Evolutionary conservation across 345 rosid species (phyloP).

Genomic region (Clausena lansium): DNA sequence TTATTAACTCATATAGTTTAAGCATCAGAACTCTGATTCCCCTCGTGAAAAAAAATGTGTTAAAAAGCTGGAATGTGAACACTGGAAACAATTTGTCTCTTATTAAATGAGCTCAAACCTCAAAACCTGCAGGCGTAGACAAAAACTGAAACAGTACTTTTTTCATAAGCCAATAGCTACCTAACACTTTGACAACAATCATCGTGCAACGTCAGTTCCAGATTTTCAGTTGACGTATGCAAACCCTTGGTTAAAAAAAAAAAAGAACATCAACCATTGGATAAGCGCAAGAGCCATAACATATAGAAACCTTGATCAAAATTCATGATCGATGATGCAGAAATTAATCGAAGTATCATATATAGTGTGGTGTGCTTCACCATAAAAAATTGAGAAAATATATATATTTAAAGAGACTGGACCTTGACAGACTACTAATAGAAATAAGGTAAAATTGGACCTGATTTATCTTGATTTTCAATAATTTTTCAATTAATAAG

Average conservation of each 20-base stretch:
- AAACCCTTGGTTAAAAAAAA: neutral
- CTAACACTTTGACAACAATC: neutral
- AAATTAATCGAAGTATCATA: too few relatives aligned
- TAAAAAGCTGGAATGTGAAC: neutral
- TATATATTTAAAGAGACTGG: too few relatives aligned
- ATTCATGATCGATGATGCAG: neutral
- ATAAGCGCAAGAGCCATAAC: neutral
- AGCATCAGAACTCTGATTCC: too few relatives aligned
- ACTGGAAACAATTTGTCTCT: neutral
- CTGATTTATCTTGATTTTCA: too few relatives aligned
- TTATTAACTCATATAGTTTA: neutral
- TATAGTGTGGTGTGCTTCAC: too few relatives aligned
- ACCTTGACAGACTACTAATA: too few relatives aligned
- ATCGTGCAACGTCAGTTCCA: too few relatives aligned
- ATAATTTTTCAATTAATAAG: too few relatives aligned
- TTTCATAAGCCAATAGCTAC: neutral
- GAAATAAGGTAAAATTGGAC: too few relatives aligned
- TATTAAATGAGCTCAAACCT: too few relatives aligned
- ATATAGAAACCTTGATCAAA: neutral
- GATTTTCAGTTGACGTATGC: neutral
- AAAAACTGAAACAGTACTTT: neutral
- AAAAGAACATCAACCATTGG: neutral
- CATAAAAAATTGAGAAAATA: too few relatives aligned
- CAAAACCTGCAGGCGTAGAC: neutral
- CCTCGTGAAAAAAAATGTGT: neutral